phyloP scores from a whole-genome alignment of 2,329 filamentous ascomycete species.

The Sporothrix variecibatus region DNA sequence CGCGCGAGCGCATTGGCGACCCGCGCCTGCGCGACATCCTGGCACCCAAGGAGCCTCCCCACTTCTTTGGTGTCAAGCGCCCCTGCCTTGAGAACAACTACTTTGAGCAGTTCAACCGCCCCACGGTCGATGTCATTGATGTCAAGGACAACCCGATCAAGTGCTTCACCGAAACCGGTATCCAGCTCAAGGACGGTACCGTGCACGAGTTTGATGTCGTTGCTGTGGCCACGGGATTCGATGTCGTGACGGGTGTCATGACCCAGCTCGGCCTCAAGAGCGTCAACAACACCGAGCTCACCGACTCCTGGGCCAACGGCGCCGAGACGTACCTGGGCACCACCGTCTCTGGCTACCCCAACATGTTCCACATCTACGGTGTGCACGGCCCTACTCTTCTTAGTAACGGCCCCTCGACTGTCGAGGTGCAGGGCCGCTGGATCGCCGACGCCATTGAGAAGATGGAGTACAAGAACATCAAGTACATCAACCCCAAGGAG shows the following conservation, averaged over 20 bases:
- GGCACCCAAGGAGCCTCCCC: slow-evolving; percentile 53
- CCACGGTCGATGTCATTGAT: slow-evolving; percentile 47
- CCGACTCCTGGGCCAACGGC: slow-evolving; percentile 46
- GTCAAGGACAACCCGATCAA: slow-evolving; percentile 45
- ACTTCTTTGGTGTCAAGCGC: slow-evolving; percentile 58
- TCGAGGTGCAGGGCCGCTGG: slow-evolving; percentile 60
- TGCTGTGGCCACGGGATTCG: slow-evolving; percentile 50
- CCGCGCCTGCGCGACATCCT: slow-evolving; percentile 52
- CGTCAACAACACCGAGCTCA: slow-evolving; percentile 42
- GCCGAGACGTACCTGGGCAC: slow-evolving; percentile 49
- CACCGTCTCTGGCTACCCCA: slow-evolving; percentile 48
- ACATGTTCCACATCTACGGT: slow-evolving; percentile 58
- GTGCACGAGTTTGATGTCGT: slow-evolving; percentile 48
- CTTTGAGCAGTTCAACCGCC: slow-evolving; percentile 52
- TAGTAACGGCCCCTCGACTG: slow-evolving; percentile 56
- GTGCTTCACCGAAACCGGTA: slow-evolving; percentile 45
- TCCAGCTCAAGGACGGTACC: slow-evolving; percentile 44
- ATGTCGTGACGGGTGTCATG: slow-evolving; percentile 41
- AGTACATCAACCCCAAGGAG: slow-evolving; percentile 66
- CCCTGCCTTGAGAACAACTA: slow-evolving; percentile 47
- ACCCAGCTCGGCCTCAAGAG: slow-evolving; percentile 49
- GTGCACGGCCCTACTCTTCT: slow-evolving; percentile 59
- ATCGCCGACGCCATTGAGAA: slow-evolving; percentile 53
- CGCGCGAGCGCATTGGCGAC: slow-evolving; percentile 52
- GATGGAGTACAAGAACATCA: slow-evolving; percentile 48